These are phyloP conservation scores for Viridothelium virens DNA, from an alignment of 495 filamentous ascomycete species.

Conservation along the genomic window DNA sequence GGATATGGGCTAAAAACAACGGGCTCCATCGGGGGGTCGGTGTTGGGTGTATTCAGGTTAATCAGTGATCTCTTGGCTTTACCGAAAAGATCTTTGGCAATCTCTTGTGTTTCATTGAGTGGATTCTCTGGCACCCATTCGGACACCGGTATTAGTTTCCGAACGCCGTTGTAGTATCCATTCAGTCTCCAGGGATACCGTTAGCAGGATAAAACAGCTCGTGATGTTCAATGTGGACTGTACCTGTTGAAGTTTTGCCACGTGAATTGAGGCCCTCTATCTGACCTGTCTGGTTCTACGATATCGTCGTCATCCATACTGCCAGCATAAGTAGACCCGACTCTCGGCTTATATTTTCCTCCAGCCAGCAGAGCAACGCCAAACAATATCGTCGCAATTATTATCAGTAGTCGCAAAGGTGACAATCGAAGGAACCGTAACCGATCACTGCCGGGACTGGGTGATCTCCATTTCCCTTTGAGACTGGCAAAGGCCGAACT, in stretches of 20 bases:
- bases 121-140: conserved; percentile 31
- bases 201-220: neutral
- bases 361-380: conserved; percentile 25
- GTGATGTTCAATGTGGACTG: neutral
- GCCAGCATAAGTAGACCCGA: neutral
- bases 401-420: conserved; percentile 21
- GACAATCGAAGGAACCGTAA: conserved; percentile 27
- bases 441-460: conserved; percentile 22
- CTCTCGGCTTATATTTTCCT: conserved; percentile 23
- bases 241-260: conserved; percentile 34
- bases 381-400: conserved; percentile 22
- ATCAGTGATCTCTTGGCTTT: conserved; percentile 8
- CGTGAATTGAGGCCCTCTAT: conserved; percentile 21
- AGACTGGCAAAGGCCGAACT: conserved; percentile 28
- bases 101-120: conserved; percentile 16
- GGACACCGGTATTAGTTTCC: conserved; percentile 26
- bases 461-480: conserved; percentile 27
- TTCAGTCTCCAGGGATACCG: neutral
- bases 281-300: conserved; percentile 1
- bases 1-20: conserved; percentile 36
- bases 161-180: conserved; percentile 36
- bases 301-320: conserved; percentile 4
- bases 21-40: conserved; percentile 32
- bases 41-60: neutral
- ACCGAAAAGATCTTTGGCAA: conserved; percentile 10